Conservation (phyloP, 768 basidiomycete species). For the Saitozyma sp. region DNA sequence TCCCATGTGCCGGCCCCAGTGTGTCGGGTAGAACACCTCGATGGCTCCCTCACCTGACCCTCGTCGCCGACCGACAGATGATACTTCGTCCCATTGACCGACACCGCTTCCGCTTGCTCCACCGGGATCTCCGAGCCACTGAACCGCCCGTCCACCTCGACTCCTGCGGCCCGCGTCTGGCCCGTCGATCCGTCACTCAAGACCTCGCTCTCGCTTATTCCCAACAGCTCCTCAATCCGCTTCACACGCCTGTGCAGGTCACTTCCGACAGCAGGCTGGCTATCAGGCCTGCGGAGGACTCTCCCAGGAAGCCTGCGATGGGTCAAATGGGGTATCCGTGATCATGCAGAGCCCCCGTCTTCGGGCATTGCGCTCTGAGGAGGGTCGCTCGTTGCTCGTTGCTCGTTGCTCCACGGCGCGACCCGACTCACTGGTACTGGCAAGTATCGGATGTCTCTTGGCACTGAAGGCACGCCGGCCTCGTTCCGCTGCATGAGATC, state of each 20-base stretch:
- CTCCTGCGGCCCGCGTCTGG: neutral
- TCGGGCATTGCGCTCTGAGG: neutral
- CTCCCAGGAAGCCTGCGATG: too few species aligned
- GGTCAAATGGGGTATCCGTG: too few species aligned
- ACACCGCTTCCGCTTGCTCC: neutral
- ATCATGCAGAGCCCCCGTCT: neutral
- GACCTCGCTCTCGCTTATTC: too few species aligned
- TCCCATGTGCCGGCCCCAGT: too few species aligned
- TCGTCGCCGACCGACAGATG: slow-evolving; percentile 8
- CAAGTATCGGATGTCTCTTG: slow-evolving; percentile 5
- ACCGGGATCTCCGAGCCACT: neutral
- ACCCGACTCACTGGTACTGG: slow-evolving; percentile 5
- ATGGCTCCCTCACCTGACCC: slow-evolving; percentile 8
- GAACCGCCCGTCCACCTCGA: slow-evolving; percentile 1
- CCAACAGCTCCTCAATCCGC: neutral
- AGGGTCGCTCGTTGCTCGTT: neutral
- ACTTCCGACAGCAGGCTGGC: too few species aligned
- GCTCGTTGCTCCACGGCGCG: neutral
- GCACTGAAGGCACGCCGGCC: slow-evolving; percentile 9
- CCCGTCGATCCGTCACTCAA: neutral
- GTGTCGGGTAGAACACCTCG: neutral
- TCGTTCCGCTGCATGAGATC: slow-evolving; percentile 9
- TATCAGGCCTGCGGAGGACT: too few species aligned
- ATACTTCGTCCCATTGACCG: slow-evolving; percentile 4
- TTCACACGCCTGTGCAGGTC: neutral